Evolutionary conservation across 345 rosid genomes (phyloP), one percentile per base, ranked within the genome.

Genomic region (Eucalyptus fibrosa): DNA sequence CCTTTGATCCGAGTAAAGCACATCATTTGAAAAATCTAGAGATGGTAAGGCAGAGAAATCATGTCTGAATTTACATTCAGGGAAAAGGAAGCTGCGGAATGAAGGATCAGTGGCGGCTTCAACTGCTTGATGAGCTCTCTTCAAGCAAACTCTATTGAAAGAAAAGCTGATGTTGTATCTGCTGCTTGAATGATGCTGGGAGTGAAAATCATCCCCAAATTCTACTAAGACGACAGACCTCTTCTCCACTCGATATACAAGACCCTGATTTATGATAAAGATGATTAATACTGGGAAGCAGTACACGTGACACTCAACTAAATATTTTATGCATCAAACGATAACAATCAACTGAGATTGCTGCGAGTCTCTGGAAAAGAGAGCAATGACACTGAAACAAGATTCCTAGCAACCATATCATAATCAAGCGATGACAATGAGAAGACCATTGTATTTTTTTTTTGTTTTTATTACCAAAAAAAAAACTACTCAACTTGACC

Each of bases 121-220:
- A 40, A 92, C 83, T 19, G 94, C 95, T 87, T 93, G 91, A 87
- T 91, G 93, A 83, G 92, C 92, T 86, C 93, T 90, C 67, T 92
- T 92, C 34, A 91, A 87, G 89, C 91, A 92, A 28, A 90, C 94
- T 91, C 94, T 90, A 89, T 91, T 93, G 88, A 93, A 92, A 45
- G 94, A 93, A 93, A 93, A 92, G 89, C 92, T 91, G 82, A 93
- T 88, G 50, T 92, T 91, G 47, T 94, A 92, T 88, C 65, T 92
- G 72, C 34, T 8, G 40, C 87, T 87, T 47, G 92, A 21, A 49
- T 2, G 45, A 85, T 92, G 92, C 90, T 90, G 93, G 56, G 55
- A 83, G 81, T 88, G 87, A 89, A 94, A 92, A 18, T 92, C 91
- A 44, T 88, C 85, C 55, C 89, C 92, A 45, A 94, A 94, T 67